Evolutionary conservation across 805 yeast species (phyloP), one percentile per base, ranked within the genome.

Genomic region (Saccharomycopsis babjevae): DNA sequence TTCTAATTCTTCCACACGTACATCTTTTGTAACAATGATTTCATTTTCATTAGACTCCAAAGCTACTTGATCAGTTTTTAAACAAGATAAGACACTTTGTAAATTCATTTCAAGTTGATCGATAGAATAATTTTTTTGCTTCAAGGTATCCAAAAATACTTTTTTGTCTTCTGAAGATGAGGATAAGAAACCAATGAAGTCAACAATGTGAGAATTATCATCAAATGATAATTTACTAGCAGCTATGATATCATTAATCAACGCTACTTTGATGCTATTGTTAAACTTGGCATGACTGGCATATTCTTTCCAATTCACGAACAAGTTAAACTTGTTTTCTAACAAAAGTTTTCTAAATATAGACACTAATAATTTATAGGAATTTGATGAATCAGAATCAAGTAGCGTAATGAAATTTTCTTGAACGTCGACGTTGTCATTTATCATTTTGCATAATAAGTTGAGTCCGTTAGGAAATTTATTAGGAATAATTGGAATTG

Each of bases 61-160:
- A 52, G 57, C 64, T 28, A 42, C 22, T 13, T n/a, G 32, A 25
- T 39, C 8, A 36, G 20, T 58, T 11, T 59, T 61, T 15, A 58
- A 59, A 32, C 28, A 7, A 11, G 39, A 6, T 34, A 69, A 57
- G 6, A 69, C 61, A 18, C 62, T 61, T 54, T 69, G 67, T 16
- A 67, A 67, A 32, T 72, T 67, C 77, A 90, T 80, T 74, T 86
- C 92, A 34, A 85, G 73, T 4, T 76, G 66, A 34, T 79, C 83
- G 2, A 82, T 62, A 20, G 73, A 67, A 22, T 78, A 59, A 20
- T 72, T 69, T 10, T 58, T 54, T 38, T 46, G 70, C 1, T 68
- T 65, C 57, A 83, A 67, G 30, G 74, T 72, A n/a, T 69, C 66
- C n/a, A 75, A 50, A 54, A 83, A 76, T 22, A 75, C 62, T 1